phyloP scores from a whole-genome alignment of 73 alveolate genomes.

The Paramecium caudatum region DNA sequence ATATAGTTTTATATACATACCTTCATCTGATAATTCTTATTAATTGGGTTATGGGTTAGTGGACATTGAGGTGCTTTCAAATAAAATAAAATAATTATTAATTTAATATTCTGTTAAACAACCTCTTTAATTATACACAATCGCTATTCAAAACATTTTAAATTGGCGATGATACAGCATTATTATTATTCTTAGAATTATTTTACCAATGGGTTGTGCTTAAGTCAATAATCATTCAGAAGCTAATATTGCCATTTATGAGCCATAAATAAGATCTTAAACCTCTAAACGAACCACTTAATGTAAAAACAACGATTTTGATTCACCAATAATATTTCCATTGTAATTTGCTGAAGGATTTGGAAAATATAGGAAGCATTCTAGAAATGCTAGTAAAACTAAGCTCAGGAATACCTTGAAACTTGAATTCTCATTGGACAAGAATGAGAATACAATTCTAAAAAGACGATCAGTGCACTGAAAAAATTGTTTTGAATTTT shows the following conservation, averaged over 20 bases:
- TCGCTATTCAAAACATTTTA: too few species aligned
- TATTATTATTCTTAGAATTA: too few species aligned
- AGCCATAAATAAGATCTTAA: neutral
- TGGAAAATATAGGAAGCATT: slow-evolving; percentile 13
- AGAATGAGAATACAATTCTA: neutral
- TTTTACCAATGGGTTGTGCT: slow-evolving; percentile 24
- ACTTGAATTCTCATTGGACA: slow-evolving; percentile 6
- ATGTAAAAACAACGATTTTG: neutral
- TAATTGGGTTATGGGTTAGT: neutral
- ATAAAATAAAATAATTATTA: neutral
- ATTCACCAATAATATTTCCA: slow-evolving; percentile 1
- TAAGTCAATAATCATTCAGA: neutral
- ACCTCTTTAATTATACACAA: too few species aligned
- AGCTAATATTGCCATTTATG: neutral
- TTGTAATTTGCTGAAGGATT: slow-evolving; percentile 23
- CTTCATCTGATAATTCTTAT: slow-evolving; percentile 49
- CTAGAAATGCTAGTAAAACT: neutral
- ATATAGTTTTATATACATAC: neutral
- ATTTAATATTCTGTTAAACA: neutral
- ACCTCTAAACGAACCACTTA: neutral
- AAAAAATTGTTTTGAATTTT: too few species aligned
- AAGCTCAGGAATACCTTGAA: slow-evolving; percentile 24
- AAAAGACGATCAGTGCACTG: neutral
- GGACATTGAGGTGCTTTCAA: neutral
- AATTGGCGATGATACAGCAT: too few species aligned